Evolutionary conservation across 75 land plant genomes (phyloP).

Genomic region (Cryptomeria japonica): DNA sequence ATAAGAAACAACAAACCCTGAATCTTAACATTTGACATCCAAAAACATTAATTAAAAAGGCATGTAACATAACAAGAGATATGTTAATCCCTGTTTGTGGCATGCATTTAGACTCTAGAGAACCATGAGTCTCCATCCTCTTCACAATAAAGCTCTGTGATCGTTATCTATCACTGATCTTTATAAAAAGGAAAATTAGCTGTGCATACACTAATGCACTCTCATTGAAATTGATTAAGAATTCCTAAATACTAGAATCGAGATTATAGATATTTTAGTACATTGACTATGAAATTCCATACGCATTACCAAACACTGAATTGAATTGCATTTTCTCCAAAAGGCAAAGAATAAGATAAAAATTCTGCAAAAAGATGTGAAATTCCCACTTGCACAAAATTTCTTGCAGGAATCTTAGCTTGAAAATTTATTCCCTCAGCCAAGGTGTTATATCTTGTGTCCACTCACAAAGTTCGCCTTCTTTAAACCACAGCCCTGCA

Average conservation of each 20-base stretch:
- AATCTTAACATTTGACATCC: background rate
- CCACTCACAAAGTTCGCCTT: constrained; percentile 85
- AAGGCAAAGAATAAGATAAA: background rate
- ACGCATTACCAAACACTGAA: background rate
- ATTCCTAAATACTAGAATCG: background rate
- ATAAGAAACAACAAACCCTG: background rate
- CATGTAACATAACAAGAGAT: background rate
- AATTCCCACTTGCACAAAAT: background rate
- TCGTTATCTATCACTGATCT: background rate
- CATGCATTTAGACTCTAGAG: background rate
- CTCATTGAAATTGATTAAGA: background rate
- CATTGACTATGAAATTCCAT: background rate
- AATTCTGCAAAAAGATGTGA: background rate
- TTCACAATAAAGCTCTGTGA: background rate
- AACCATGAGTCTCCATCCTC: background rate
- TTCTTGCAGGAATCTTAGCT: background rate
- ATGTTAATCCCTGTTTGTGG: background rate
- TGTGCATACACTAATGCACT: background rate
- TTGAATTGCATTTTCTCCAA: background rate
- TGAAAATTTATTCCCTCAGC: constrained; percentile 62
- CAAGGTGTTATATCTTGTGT: constrained; percentile 72
- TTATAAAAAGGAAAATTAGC: background rate
- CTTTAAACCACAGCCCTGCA: constrained; percentile 91
- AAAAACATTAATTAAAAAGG: background rate
- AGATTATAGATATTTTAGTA: background rate